Evolutionary conservation across 768 basidiomycete species (phyloP).

Genomic region (Trametes sanguinea): DNA sequence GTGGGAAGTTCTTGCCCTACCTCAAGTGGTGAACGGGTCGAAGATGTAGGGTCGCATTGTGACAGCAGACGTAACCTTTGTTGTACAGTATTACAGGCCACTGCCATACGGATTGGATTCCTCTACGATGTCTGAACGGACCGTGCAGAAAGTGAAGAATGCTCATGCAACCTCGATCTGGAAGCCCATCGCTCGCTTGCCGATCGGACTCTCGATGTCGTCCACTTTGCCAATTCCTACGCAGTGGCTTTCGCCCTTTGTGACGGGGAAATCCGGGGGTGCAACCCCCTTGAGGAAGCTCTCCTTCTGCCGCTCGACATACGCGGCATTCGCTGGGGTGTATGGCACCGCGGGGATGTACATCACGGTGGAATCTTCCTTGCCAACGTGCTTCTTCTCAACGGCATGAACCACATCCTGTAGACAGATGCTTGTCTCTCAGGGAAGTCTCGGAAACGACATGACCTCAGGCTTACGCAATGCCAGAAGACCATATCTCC

Average conservation of each 20-base stretch:
- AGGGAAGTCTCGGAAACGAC: not conserved
- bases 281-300: slow-evolving; percentile 59
- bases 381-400: slow-evolving; percentile 53
- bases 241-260: slow-evolving; percentile 42
- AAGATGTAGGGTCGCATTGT: not conserved
- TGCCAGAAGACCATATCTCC: slow-evolving; percentile 85
- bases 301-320: slow-evolving; percentile 62
- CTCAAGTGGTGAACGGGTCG: slow-evolving; percentile 53
- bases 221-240: slow-evolving; percentile 41
- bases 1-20: slow-evolving; percentile 80
- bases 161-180: slow-evolving; percentile 29
- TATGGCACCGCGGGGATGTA: slow-evolving; percentile 76
- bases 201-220: slow-evolving; percentile 40
- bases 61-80: not conserved
- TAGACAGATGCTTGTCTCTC: no score
- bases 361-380: slow-evolving; percentile 65
- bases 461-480: slow-evolving; percentile 41
- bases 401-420: slow-evolving; percentile 51
- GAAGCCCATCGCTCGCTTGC: slow-evolving; percentile 49
- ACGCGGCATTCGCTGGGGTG: slow-evolving; percentile 61
- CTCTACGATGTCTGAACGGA: not conserved
- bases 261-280: slow-evolving; percentile 71
- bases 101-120: not conserved
- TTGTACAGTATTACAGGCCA: slow-evolving; percentile 7
- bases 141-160: not conserved